Evolutionary conservation across 2,329 filamentous ascomycete species (phyloP), one percentile per base, ranked within the genome.

Genomic region (Alternaria angustiovoidea): DNA sequence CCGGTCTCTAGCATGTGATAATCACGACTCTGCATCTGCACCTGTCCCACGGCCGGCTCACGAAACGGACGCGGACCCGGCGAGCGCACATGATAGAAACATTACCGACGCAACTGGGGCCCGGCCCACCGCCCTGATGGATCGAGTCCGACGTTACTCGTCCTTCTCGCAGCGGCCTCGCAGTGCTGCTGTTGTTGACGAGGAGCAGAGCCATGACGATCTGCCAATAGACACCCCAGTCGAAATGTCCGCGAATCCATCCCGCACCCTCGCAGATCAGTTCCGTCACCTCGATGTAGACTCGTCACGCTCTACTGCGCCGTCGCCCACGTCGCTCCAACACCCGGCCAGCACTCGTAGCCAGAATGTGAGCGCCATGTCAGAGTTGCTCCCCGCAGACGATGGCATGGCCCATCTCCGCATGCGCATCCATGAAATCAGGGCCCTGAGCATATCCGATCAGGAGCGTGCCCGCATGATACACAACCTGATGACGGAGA

Each of bases 391-490:
- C 64, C 83, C 83, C 7, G 82, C 80, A 57, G 81, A 84, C 67
- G 83, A 85, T 70, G 82, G 83, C 64, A 84, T 85, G 82, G 77
- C 77, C 20, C 73, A 77, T 57, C 70, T 85, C 43, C 77, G 83
- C 28, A 75, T 75, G 55, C 79, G 82, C 70, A 79, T 85, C 66
- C 82, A 84, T 49, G 73, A 82, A 58, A 83, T 85, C 57, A 74
- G 80, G 61, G 76, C 78, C 46, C 65, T 84, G 56, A 75, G 75
- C 0, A 69, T 81, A 11, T 76, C 80, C 26, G 82, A 80, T 22
- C 80, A 81, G 55, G 83, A 84, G 64, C 83, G 83, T 65, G 83
- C 83, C n/a, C 74, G 74, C 58, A 72, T 79, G 67, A 82, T 85
- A 73, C 83, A 85, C 65, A 64, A 67, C 38, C 71, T 85, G 58